Evolutionary conservation across 2,329 filamentous ascomycete genomes (phyloP).

Genomic region (Hymenoscyphus infarciens): DNA sequence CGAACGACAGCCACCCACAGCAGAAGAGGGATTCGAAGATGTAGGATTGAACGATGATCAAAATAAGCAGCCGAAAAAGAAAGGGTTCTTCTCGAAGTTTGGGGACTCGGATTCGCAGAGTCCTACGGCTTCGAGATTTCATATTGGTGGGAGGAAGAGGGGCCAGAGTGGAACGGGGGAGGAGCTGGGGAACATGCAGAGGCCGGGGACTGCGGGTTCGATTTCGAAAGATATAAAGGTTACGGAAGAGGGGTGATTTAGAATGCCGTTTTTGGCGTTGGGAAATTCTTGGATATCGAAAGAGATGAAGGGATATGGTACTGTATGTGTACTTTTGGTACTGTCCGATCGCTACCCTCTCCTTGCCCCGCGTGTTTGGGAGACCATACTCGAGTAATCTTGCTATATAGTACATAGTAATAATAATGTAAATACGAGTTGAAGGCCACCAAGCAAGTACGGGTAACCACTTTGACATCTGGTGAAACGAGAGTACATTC

Average conservation of each 20-base stretch:
- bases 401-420: constrained; percentile 8
- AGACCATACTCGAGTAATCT: not conserved
- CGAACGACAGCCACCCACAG: constrained; percentile 58
- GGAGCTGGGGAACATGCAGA: constrained; percentile 62
- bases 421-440: constrained; percentile 15
- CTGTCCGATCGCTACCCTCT: constrained; percentile 14
- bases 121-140: constrained; percentile 53
- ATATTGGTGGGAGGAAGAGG: constrained; percentile 68
- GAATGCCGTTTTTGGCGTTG: not conserved
- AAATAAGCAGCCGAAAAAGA: constrained; percentile 54
- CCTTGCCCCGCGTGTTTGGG: not conserved
- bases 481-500: no score
- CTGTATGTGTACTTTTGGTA: constrained; percentile 12
- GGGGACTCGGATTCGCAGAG: constrained; percentile 50
- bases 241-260: constrained; percentile 30
- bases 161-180: constrained; percentile 67
- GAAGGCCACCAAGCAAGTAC: no score
- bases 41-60: constrained; percentile 80
- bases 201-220: constrained; percentile 22
- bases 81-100: constrained; percentile 79
- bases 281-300: not conserved
- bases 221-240: constrained; percentile 24
- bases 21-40: constrained; percentile 84
- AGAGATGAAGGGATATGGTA: not conserved
- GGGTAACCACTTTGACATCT: no score